Conservation (phyloP, 441 rosid species). For the Pelargonium australe region DNA sequence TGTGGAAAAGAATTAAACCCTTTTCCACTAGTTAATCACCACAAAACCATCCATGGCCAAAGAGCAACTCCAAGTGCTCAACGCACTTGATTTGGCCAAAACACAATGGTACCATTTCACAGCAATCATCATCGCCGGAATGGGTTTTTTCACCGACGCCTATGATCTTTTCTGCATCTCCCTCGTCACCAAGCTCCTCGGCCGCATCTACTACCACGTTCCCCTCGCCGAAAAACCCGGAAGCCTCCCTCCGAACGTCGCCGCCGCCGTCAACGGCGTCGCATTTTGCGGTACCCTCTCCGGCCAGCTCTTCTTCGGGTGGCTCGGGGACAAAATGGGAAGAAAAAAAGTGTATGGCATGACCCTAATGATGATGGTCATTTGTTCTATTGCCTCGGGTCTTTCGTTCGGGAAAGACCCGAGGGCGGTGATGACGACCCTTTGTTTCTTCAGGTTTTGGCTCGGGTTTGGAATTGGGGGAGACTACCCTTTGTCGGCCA, state of each 20-base stretch:
- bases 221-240: conserved; percentile 25
- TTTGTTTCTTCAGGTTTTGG: conserved; percentile 56
- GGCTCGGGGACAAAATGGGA: conserved; percentile 50
- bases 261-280: conserved; percentile 37
- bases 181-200: conserved; percentile 39
- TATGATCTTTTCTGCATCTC: conserved; percentile 59
- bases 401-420: conserved; percentile 44
- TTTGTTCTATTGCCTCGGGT: conserved; percentile 44
- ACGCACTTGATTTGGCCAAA: background rate
- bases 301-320: conserved; percentile 45
- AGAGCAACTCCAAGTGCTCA: background rate
- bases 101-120: conserved; percentile 39
- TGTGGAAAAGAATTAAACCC: too few species aligned
- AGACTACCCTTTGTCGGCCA: conserved; percentile 59
- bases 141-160: conserved; percentile 58
- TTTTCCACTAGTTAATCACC: too few species aligned
- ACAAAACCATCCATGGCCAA: background rate
- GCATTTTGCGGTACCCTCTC: conserved; percentile 39
- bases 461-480: conserved; percentile 58
- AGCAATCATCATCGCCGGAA: conserved; percentile 52
- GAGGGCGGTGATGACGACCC: conserved; percentile 31
- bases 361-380: conserved; percentile 46
- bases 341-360: conserved; percentile 52
- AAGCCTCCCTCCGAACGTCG: conserved; percentile 31
- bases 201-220: conserved; percentile 38